Evolutionary conservation across 768 basidiomycete genomes (phyloP).

Genomic region (Mycena sanguinolenta): DNA sequence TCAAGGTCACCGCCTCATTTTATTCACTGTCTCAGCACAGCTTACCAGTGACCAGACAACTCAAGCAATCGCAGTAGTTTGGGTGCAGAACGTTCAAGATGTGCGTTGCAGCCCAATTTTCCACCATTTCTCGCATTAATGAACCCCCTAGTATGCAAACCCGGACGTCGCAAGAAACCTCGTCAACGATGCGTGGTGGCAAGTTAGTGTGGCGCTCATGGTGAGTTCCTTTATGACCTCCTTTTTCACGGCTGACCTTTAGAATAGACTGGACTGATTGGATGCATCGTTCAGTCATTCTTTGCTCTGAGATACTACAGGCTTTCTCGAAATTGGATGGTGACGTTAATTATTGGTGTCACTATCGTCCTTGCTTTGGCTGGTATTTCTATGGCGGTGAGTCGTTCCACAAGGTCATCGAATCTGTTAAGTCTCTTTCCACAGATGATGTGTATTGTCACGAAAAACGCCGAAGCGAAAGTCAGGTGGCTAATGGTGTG

Average conservation of each 20-base stretch:
- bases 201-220: conserved; percentile 9
- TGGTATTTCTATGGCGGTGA: not conserved
- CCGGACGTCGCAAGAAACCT: conserved; percentile 8
- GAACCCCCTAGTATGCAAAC: conserved; percentile 2
- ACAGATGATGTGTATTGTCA: conserved; percentile 5
- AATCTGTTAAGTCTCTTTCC: not conserved
- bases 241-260: not conserved
- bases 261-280: conserved; percentile 13
- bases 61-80: conserved; percentile 19
- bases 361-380: conserved; percentile 11
- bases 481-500: conserved; percentile 17
- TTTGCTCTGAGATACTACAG: conserved; percentile 12
- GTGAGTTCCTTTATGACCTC: not conserved
- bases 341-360: not conserved
- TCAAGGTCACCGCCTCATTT: not conserved
- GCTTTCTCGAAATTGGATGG: conserved; percentile 8
- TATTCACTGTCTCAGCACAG: not conserved
- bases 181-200: conserved; percentile 15
- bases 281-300: conserved; percentile 15
- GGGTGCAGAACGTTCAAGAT: conserved; percentile 19
- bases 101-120: not conserved
- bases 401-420: not conserved
- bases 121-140: not conserved
- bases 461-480: conserved; percentile 1
- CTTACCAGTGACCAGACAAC: not conserved